Conservation (phyloP, 2,329 filamentous ascomycete genomes). For the Dichotomopilus funicola region DNA sequence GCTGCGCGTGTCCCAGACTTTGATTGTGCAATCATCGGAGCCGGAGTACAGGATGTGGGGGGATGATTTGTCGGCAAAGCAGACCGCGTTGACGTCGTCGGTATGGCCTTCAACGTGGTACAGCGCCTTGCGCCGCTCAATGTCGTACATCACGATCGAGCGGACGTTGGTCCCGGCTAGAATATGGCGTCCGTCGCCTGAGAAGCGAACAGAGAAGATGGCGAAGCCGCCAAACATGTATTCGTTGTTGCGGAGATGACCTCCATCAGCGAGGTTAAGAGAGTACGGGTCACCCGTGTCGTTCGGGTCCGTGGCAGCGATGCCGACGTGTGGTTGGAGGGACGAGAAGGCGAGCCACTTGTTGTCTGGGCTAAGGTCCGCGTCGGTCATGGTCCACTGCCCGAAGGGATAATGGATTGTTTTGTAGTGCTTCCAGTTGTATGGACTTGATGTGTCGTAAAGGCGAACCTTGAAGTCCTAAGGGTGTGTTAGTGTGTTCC, state of each 20-base stretch:
- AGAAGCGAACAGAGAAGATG: constrained; percentile 90
- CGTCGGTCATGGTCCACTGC: constrained; percentile 94
- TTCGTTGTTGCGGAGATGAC: constrained; percentile 24
- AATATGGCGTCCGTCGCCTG: constrained; percentile 82
- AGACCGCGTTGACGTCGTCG: constrained; percentile 93
- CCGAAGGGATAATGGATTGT: constrained; percentile 79
- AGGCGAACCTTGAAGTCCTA: constrained; percentile 93
- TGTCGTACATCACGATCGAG: constrained; percentile 84
- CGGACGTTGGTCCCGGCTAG: constrained; percentile 79
- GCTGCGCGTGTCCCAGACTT: constrained; percentile 92
- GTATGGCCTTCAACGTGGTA: constrained; percentile 72
- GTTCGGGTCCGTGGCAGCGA: constrained; percentile 79
- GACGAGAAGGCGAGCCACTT: constrained; percentile 87
- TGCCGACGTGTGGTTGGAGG: constrained; percentile 74
- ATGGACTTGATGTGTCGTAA: constrained; percentile 96
- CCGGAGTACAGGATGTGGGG: constrained; percentile 95
- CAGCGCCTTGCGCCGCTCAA: constrained; percentile 70
- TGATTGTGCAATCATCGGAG: constrained; percentile 87
- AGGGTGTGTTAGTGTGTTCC: neutral
- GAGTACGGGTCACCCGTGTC: constrained; percentile 73
- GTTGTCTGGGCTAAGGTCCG: constrained; percentile 85
- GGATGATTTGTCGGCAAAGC: constrained; percentile 80
- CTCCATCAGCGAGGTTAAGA: constrained; percentile 61
- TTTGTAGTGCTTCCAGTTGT: constrained; percentile 94
- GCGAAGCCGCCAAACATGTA: constrained; percentile 38